phyloP scores from a whole-genome alignment of 208 protist species.

The Dictyostelium gargantuum region DNA sequence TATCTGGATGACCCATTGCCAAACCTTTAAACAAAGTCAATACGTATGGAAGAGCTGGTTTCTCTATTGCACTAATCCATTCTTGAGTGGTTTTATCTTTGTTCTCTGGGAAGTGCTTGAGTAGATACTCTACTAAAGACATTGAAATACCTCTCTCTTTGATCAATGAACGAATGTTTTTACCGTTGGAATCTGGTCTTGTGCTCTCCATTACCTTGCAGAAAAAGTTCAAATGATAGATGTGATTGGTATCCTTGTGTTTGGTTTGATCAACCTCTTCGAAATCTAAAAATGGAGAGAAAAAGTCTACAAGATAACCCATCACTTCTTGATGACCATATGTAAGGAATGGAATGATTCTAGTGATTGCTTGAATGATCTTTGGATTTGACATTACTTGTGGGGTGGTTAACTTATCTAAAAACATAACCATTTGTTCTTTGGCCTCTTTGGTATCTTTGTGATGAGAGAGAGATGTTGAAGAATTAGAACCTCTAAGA shows the following conservation, averaged over 20 bases:
- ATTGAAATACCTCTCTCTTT: slow-evolving; percentile 6
- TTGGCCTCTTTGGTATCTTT: slow-evolving; percentile 30
- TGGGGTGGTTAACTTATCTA: slow-evolving; percentile 60
- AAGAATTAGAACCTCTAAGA: not conserved
- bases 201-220: slow-evolving; percentile 14
- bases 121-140: slow-evolving; percentile 31
- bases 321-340: slow-evolving; percentile 68
- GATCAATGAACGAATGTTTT: not conserved
- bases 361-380: slow-evolving; percentile 66
- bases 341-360: slow-evolving; percentile 81
- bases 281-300: slow-evolving; percentile 56
- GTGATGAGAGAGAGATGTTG: not conserved
- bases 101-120: slow-evolving; percentile 20
- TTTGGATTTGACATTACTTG: slow-evolving; percentile 44
- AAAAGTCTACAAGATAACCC: slow-evolving; percentile 57
- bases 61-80: slow-evolving; percentile 62
- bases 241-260: not conserved
- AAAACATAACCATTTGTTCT: slow-evolving; percentile 64
- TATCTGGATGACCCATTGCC: slow-evolving; percentile 51
- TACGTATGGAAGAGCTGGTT: slow-evolving; percentile 72
- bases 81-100: slow-evolving; percentile 4
- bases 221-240: slow-evolving; percentile 31
- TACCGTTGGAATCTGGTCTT: slow-evolving; percentile 22
- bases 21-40: slow-evolving; percentile 79
- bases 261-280: slow-evolving; percentile 24